Evolutionary conservation across 805 yeast species (phyloP).

Genomic region (Candida gorgasii): DNA sequence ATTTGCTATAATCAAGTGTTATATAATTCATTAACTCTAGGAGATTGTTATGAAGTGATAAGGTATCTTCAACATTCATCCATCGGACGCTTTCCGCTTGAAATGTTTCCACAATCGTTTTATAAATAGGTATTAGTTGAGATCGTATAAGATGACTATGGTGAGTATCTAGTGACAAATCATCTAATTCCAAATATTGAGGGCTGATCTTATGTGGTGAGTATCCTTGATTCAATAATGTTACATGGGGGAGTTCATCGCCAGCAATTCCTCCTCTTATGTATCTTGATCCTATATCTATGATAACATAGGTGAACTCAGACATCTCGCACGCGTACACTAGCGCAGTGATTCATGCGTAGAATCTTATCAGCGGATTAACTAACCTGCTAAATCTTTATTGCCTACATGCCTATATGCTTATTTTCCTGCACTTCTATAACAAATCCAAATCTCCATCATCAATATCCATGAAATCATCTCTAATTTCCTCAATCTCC

Average conservation of each 20-base stretch:
- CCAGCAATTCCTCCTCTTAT: conserved; percentile 30
- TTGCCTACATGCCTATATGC: too few species aligned
- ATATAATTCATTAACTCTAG: conserved; percentile 17
- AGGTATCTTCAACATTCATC: conserved; percentile 11
- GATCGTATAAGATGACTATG: conserved; percentile 11
- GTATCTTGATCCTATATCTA: conserved; percentile 18
- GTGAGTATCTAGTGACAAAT: conserved; percentile 19
- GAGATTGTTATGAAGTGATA: conserved; percentile 15
- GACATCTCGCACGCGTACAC: conserved; percentile 1
- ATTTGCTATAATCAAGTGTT: conserved; percentile 20
- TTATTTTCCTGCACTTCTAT: too few species aligned
- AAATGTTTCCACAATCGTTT: conserved; percentile 9
- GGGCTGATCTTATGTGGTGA: conserved; percentile 15
- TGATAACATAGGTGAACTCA: conserved; percentile 16
- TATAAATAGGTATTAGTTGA: not conserved
- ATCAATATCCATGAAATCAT: conserved; percentile 47
- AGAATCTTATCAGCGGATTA: too few species aligned
- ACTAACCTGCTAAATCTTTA: too few species aligned
- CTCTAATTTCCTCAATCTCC: conserved; percentile 25
- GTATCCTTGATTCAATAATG: conserved; percentile 9
- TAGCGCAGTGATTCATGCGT: too few species aligned
- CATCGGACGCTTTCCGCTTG: conserved; percentile 10
- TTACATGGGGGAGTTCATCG: conserved; percentile 18
- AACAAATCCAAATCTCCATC: conserved; percentile 45
- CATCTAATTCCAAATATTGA: conserved; percentile 20